Conservation (phyloP, 148 eudicot species). For the Camellia japonica region DNA sequence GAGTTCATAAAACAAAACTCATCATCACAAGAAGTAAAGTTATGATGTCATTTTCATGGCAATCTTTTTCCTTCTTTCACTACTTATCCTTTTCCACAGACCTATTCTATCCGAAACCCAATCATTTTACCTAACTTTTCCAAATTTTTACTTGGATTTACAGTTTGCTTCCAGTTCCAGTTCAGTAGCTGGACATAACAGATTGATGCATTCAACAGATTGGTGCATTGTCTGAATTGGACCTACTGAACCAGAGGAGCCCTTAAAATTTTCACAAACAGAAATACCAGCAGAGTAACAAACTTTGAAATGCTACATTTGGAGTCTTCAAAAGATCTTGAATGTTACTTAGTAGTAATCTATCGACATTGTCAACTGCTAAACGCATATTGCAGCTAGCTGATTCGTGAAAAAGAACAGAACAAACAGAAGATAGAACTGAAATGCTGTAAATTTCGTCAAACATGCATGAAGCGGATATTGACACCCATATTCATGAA, state of each 20-base stretch:
- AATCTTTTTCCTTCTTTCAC: not conserved
- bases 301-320: no score
- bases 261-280: not conserved
- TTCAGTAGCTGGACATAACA: not conserved
- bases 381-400: no score
- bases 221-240: not conserved
- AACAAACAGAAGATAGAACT: no score
- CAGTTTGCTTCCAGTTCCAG: not conserved
- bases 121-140: constrained; percentile 1
- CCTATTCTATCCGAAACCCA: not conserved
- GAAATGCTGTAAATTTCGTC: no score
- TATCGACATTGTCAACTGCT: no score
- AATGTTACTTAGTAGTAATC: no score
- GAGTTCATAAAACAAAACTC: no score
- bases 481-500: not conserved
- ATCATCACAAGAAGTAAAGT: not conserved
- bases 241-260: not conserved
- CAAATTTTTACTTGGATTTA: not conserved
- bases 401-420: no score
- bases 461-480: not conserved
- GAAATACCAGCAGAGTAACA: not conserved
- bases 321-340: no score
- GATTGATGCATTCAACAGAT: not conserved
- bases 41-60: constrained; percentile 4
- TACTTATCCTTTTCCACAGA: not conserved